phyloP scores from a whole-genome alignment of 2,329 filamentous ascomycete genomes.

The Bipolaris cookei region DNA sequence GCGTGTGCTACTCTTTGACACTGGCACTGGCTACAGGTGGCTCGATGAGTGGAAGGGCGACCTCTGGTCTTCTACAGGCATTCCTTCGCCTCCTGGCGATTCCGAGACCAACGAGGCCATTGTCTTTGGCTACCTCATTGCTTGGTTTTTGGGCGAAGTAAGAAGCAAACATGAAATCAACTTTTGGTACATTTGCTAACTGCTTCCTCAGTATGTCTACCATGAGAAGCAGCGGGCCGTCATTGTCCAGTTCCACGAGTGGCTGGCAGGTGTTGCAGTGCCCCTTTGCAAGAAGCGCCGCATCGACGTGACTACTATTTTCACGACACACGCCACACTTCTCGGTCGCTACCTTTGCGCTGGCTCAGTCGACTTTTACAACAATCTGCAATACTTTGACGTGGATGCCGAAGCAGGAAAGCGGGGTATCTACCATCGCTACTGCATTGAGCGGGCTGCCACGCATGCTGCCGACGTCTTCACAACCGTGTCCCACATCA shows the following conservation, averaged over 20 bases:
- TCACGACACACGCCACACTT: slow-evolving; percentile 96
- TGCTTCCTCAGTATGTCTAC: slow-evolving; percentile 74
- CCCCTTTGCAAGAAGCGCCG: slow-evolving; percentile 91
- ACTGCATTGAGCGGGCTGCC: slow-evolving; percentile 95
- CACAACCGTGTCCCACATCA: slow-evolving; percentile 98
- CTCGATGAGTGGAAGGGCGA: slow-evolving; percentile 97
- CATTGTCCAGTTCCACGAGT: slow-evolving; percentile 98
- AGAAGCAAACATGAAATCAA: slow-evolving; percentile 12
- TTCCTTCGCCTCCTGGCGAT: slow-evolving; percentile 90
- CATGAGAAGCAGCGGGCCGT: slow-evolving; percentile 92
- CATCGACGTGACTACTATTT: slow-evolving; percentile 97
- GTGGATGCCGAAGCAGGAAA: slow-evolving; percentile 96
- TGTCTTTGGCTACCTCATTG: slow-evolving; percentile 95
- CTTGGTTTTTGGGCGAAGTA: slow-evolving; percentile 98
- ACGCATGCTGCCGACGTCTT: slow-evolving; percentile 95
- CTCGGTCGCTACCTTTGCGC: slow-evolving; percentile 96
- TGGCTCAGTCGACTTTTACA: slow-evolving; percentile 98
- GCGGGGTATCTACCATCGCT: slow-evolving; percentile 96
- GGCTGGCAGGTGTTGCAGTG: slow-evolving; percentile 91
- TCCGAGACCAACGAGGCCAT: slow-evolving; percentile 97
- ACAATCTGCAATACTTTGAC: slow-evolving; percentile 96
- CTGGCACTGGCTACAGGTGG: slow-evolving; percentile 87
- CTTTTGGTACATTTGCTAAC: slow-evolving; percentile 21
- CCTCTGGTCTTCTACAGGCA: slow-evolving; percentile 89
- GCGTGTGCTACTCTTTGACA: slow-evolving; percentile 91